Evolutionary conservation across 2,329 filamentous ascomycete species (phyloP).

Genomic region (Alternaria infectoria): DNA sequence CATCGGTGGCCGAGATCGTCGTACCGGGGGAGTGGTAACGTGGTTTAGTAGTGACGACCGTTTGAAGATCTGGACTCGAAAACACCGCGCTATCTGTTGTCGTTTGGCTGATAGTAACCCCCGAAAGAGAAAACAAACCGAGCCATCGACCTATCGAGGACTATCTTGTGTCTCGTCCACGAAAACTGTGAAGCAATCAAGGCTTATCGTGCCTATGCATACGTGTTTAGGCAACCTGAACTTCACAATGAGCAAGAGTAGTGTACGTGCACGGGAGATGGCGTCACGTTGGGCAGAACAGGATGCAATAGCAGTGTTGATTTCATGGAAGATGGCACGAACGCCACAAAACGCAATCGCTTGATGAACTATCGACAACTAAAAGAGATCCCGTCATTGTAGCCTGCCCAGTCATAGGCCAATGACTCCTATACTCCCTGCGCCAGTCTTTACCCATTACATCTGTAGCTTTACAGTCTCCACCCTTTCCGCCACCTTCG

Average conservation of each 20-base stretch:
- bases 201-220: not conserved
- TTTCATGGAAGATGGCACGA: not conserved
- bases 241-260: not conserved
- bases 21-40: slow-evolving; percentile 3
- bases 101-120: not conserved
- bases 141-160: not conserved
- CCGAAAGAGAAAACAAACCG: slow-evolving; percentile 3
- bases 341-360: not conserved
- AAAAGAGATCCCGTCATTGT: not conserved
- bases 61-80: not conserved
- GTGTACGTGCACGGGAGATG: not conserved
- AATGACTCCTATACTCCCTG: not conserved
- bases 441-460: not conserved
- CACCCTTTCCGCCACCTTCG: not conserved
- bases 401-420: not conserved
- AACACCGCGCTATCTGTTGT: not conserved
- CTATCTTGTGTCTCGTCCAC: not conserved
- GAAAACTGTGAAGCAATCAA: not conserved
- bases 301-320: not conserved
- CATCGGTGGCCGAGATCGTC: not conserved
- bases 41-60: not conserved
- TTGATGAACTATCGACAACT: not conserved
- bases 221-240: not conserved
- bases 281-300: not conserved
- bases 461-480: slow-evolving; percentile 8